Conservation (phyloP, 805 yeast species). For the Kodamaea leandrae region DNA sequence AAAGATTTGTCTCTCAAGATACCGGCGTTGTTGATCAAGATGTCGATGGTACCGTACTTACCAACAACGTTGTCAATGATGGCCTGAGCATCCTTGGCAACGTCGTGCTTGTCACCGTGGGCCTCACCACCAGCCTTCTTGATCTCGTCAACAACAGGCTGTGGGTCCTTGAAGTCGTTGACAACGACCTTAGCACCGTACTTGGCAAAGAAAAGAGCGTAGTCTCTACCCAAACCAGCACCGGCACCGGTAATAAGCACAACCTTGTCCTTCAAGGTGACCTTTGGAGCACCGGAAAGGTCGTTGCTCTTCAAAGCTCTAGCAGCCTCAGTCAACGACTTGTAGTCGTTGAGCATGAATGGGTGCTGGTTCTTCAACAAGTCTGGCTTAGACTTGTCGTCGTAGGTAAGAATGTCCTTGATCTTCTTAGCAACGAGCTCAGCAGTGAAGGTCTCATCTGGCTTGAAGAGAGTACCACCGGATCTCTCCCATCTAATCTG, state of each 20-base stretch:
- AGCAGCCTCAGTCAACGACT: conserved; percentile 52
- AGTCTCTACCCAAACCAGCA: conserved; percentile 88
- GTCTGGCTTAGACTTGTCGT: conserved; percentile 50
- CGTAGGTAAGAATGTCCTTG: conserved; percentile 61
- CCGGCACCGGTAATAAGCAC: conserved; percentile 95
- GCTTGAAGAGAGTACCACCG: conserved; percentile 79
- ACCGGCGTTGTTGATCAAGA: conserved; percentile 91
- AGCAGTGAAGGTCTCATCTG: conserved; percentile 76
- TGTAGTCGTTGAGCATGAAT: conserved; percentile 66
- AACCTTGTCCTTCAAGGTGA: conserved; percentile 76
- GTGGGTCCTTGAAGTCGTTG: conserved; percentile 81
- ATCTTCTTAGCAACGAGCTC: conserved; percentile 74
- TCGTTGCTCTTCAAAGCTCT: conserved; percentile 52
- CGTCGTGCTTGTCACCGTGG: conserved; percentile 80
- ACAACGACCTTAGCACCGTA: conserved; percentile 95
- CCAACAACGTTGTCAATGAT: conserved; percentile 76
- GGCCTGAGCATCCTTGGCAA: conserved; percentile 67
- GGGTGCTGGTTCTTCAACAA: conserved; percentile 65
- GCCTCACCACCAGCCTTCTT: conserved; percentile 72
- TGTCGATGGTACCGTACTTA: conserved; percentile 79
- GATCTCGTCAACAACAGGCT: conserved; percentile 72
- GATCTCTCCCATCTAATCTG: conserved; percentile 95
- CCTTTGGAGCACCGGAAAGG: conserved; percentile 34
- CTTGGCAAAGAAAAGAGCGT: conserved; percentile 79
- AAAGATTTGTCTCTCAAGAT: conserved; percentile 88